These are phyloP conservation scores for Neurospora sp. DNA, from an alignment of 495 filamentous ascomycete genomes.

Conservation along the genomic window DNA sequence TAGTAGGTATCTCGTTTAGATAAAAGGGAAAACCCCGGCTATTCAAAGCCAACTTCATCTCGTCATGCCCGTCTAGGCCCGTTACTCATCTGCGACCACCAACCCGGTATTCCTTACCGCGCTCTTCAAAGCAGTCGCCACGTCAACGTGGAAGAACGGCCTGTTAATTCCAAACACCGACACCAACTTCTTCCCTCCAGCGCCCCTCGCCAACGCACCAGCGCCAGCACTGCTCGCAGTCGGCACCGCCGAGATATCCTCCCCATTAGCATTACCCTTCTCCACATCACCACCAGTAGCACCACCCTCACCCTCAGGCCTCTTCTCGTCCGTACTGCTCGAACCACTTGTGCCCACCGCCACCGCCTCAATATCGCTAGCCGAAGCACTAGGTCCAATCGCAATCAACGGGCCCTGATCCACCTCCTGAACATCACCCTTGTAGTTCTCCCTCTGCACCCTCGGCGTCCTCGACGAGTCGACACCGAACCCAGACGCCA, in stretches of 20 bases:
- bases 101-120: slow-evolving; percentile 4
- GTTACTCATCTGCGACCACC: background rate
- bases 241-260: slow-evolving; percentile 11
- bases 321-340: background rate
- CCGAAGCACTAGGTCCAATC: slow-evolving; percentile 5
- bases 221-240: slow-evolving; percentile 2
- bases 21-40: background rate
- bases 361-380: background rate
- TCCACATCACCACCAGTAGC: background rate
- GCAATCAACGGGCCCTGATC: slow-evolving; percentile 10
- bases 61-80: background rate
- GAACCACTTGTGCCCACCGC: background rate
- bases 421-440: background rate
- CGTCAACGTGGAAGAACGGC: slow-evolving; percentile 44
- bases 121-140: slow-evolving; percentile 64
- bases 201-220: slow-evolving; percentile 3
- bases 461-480: slow-evolving; percentile 1
- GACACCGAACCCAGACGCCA: slow-evolving; percentile 38
- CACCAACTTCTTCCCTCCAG: slow-evolving; percentile 12
- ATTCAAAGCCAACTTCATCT: background rate
- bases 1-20: background rate
- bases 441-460: slow-evolving; percentile 1
- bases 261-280: background rate
- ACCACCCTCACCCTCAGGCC: background rate
- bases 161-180: slow-evolving; percentile 38